Evolutionary conservation across 2,329 filamentous ascomycete genomes (phyloP), one percentile per base, ranked within the genome.

Genomic region (Ophiocordyceps australis): DNA sequence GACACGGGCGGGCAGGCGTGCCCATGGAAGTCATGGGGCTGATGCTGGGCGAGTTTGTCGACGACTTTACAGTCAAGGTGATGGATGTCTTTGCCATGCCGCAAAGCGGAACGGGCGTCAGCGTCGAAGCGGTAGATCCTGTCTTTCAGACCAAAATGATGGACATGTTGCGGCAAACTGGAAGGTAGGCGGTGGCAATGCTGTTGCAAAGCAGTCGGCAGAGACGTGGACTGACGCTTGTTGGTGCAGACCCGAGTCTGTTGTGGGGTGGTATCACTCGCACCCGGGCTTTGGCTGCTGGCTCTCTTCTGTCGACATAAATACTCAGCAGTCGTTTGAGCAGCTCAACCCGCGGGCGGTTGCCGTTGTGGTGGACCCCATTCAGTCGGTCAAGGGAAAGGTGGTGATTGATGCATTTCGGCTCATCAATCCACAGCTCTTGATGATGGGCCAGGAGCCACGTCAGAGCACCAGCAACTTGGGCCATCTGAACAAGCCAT

Each of bases 61-160:
- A 98, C 47, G 89, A 95, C 58, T 98, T 94, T 57, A 98, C 89
- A 31, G 89, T 98, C 34, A 77, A 86, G 38, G 89, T 98, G 10
- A 86, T 95, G 38, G 89, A 98, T 54, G 89, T 98, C 16, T 98
- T 98, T 54, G 89, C 89, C 32, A 98, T 98, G 89, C 89, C 89
- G 13, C 89, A 98, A 51, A 94, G 85, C 41, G 89, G 89, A 56
- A 98, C 89, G 2, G 89, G 89, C 39, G 89, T 98, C 40, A 93
- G 82, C 54, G 89, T 98, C 43, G 89, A 98, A 56, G 91, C 89
- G 26, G 89, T 98, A 35, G 89, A 98, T 49, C 83, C 85, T 8
- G 89, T 98, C 18, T 98, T 98, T 54, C 89, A 98, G 60, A 94
- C 83, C 45, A 98, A 94, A 66, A 98, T 98, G 89, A 98, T 98